A percentile compares a stretch with the other conserved stretches of the same genome.
Evolutionary conservation across 2,329 filamentous ascomycete genomes (phyloP).

Genomic region (Graphiopsis chlorocephala): DNA sequence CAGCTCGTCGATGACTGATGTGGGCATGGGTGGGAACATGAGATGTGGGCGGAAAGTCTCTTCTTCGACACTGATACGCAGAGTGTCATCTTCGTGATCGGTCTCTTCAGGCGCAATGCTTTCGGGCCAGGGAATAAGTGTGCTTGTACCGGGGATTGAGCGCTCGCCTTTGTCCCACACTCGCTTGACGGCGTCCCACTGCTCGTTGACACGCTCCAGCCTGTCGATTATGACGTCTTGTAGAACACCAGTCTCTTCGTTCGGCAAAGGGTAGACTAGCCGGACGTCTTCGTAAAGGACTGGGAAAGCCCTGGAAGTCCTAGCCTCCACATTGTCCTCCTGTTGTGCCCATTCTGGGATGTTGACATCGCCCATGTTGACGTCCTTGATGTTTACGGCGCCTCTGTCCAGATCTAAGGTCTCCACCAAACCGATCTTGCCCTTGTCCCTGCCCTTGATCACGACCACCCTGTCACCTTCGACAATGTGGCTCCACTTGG

Average conservation of each 20-base stretch:
- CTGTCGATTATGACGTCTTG: constrained; percentile 77
- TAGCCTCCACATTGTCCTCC: constrained; percentile 49
- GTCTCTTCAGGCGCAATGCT: constrained; percentile 45
- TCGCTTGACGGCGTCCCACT: constrained; percentile 42
- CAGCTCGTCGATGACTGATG: constrained; percentile 77
- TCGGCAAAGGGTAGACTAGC: constrained; percentile 72
- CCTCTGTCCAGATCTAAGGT: constrained; percentile 46
- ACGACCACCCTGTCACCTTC: constrained; percentile 78
- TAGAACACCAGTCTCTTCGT: constrained; percentile 61
- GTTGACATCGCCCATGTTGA: constrained; percentile 45
- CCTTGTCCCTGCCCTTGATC: constrained; percentile 72
- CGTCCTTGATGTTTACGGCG: constrained; percentile 35
- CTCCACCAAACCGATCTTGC: constrained; percentile 74
- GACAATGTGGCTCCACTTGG: constrained; percentile 35
- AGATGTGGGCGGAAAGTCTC: constrained; percentile 76
- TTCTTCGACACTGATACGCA: constrained; percentile 71
- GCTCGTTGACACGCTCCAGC: constrained; percentile 46
- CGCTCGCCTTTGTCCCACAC: constrained; percentile 45
- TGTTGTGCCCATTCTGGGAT: constrained; percentile 42
- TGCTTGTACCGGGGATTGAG: constrained; percentile 67
- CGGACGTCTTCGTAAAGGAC: constrained; percentile 68
- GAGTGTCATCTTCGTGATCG: constrained; percentile 66
- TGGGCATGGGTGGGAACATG: constrained; percentile 73
- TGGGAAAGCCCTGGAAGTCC: neutral
- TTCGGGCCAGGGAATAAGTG: constrained; percentile 74